Evolutionary conservation across 2,329 filamentous ascomycete genomes (phyloP).

Genomic region (Xylariomycetidae sp.): DNA sequence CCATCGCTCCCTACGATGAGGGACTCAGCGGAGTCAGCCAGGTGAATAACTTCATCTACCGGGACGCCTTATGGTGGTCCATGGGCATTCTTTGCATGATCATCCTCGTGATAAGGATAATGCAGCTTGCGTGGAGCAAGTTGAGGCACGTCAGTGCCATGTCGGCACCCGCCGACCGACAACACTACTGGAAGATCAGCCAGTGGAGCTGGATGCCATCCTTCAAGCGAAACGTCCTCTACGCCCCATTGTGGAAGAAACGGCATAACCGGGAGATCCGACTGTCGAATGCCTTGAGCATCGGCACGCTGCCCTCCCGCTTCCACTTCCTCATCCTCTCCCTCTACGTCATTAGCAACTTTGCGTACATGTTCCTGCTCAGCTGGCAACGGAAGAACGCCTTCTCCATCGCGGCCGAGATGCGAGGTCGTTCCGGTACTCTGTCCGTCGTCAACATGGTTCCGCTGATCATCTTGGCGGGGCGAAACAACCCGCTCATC

Average conservation of each 20-base stretch:
- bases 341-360: conserved; percentile 54
- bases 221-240: conserved; percentile 56
- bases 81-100: conserved; percentile 49
- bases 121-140: conserved; percentile 49
- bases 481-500: conserved; percentile 91
- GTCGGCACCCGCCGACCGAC: conserved; percentile 43
- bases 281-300: conserved; percentile 48
- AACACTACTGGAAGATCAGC: conserved; percentile 53
- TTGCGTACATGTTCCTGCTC: conserved; percentile 56
- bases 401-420: conserved; percentile 66
- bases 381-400: conserved; percentile 53
- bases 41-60: conserved; percentile 49
- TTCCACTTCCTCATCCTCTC: conserved; percentile 53
- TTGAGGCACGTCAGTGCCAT: conserved; percentile 55
- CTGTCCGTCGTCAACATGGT: conserved; percentile 87
- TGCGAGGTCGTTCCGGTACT: conserved; percentile 79
- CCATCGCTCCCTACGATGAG: conserved; percentile 50
- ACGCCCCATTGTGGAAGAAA: conserved; percentile 59
- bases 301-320: conserved; percentile 59
- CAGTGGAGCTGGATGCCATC: conserved; percentile 56
- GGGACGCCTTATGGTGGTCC: conserved; percentile 54
- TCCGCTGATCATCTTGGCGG: conserved; percentile 79
- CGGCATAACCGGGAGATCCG: conserved; percentile 63
- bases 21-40: conserved; percentile 57
- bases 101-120: conserved; percentile 47